phyloP scores from a whole-genome alignment of 2,329 filamentous ascomycete genomes.

The Hortaea werneckii region DNA sequence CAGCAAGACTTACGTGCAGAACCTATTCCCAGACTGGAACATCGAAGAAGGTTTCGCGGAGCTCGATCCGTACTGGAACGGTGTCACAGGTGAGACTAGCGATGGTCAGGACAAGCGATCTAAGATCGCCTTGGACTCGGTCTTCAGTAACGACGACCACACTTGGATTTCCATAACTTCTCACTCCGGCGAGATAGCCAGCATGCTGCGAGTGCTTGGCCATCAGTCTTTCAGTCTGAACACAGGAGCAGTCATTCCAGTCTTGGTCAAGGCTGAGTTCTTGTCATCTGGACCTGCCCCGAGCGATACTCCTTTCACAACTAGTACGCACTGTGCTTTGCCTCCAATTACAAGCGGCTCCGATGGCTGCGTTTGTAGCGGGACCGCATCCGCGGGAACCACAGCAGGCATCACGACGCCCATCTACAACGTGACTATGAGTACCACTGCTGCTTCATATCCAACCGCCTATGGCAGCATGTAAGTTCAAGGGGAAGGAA shows the following conservation, averaged over 20 bases:
- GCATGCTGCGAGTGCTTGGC: constrained; percentile 45
- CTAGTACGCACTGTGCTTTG: constrained; percentile 24
- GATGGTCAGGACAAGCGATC: constrained; percentile 43
- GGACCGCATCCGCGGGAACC: background rate
- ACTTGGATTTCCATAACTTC: constrained; percentile 52
- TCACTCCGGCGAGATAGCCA: constrained; percentile 49
- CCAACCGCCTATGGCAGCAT: background rate
- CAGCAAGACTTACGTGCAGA: constrained; percentile 44
- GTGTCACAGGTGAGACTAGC: constrained; percentile 40
- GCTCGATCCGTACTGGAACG: constrained; percentile 44
- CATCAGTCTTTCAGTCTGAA: constrained; percentile 52
- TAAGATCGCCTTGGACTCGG: constrained; percentile 44
- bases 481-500: background rate
- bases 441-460: background rate
- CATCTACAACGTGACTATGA: background rate
- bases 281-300: constrained; percentile 26
- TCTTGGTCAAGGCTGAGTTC: constrained; percentile 51
- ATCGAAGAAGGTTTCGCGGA: constrained; percentile 55
- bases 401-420: constrained; percentile 4
- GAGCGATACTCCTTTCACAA: constrained; percentile 21
- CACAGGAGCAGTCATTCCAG: constrained; percentile 60
- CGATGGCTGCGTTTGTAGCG: constrained; percentile 22
- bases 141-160: constrained; percentile 43
- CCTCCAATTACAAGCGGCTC: constrained; percentile 24
- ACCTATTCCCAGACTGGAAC: constrained; percentile 42